A percentile compares a stretch with the other conserved stretches of the same genome.
phyloP scores from a whole-genome alignment of 768 basidiomycete species.

The Agrocybe pediades region DNA sequence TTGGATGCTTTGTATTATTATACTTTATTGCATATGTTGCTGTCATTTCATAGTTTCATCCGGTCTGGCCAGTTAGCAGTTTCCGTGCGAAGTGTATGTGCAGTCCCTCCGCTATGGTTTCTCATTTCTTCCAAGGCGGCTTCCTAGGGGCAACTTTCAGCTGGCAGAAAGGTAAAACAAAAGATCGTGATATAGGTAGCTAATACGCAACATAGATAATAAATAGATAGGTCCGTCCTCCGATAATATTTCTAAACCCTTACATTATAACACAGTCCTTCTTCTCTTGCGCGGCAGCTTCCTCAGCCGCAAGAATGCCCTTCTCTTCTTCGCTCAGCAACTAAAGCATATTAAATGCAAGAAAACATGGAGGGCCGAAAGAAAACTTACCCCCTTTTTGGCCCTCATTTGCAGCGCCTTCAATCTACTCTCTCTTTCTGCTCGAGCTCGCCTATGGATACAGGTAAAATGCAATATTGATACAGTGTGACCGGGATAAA shows the following conservation, averaged over 20 bases:
- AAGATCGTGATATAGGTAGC: not conserved
- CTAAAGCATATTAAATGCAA: slow-evolving; percentile 26
- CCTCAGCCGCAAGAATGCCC: slow-evolving; percentile 54
- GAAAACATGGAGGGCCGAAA: not conserved
- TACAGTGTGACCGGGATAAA: slow-evolving; percentile 27
- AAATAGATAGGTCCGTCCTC: not conserved
- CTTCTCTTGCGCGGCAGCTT: slow-evolving; percentile 39
- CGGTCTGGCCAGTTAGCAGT: too few relatives aligned
- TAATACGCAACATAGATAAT: not conserved
- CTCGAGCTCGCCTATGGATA: slow-evolving; percentile 63
- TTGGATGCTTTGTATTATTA: not conserved
- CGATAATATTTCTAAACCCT: not conserved
- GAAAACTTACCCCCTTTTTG: slow-evolving; percentile 61
- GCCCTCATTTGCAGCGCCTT: slow-evolving; percentile 74
- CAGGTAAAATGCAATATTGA: slow-evolving; percentile 20
- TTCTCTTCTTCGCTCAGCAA: slow-evolving; percentile 69
- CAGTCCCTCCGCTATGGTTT: too few relatives aligned
- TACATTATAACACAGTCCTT: slow-evolving; percentile 63
- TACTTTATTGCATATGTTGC: not conserved
- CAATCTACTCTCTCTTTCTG: slow-evolving; percentile 69
- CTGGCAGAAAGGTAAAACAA: too few relatives aligned
- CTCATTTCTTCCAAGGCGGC: too few relatives aligned
- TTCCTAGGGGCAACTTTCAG: too few relatives aligned
- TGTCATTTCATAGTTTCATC: not conserved
- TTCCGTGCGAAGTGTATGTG: too few relatives aligned